Evolutionary conservation across 768 basidiomycete genomes (phyloP).

Genomic region (Amanita thiersii): DNA sequence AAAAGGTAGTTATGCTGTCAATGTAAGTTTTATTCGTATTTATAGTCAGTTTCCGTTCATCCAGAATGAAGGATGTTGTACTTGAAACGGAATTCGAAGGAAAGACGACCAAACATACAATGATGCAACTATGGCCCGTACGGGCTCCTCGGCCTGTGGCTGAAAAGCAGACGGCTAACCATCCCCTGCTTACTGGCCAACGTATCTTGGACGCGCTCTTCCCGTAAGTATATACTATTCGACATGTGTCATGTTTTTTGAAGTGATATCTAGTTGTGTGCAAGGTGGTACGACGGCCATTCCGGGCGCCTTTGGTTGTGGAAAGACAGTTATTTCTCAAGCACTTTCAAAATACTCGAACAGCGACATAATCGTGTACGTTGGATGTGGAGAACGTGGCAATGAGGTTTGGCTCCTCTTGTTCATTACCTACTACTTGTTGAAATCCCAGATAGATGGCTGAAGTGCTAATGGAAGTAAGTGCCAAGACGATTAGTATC

Average conservation of each 20-base stretch:
- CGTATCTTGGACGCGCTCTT: slow-evolving; percentile 95
- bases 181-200: slow-evolving; percentile 91
- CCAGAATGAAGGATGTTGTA: slow-evolving; percentile 66
- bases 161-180: slow-evolving; percentile 92
- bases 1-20: slow-evolving; percentile 87
- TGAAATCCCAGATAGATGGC: slow-evolving; percentile 56
- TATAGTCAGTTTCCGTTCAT: slow-evolving; percentile 2
- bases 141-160: slow-evolving; percentile 92
- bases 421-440: slow-evolving; percentile 1
- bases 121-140: slow-evolving; percentile 99
- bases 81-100: slow-evolving; percentile 98
- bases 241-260: not conserved
- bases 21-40: slow-evolving; percentile 42
- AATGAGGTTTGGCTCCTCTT: slow-evolving; percentile 59
- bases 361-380: slow-evolving; percentile 98
- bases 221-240: slow-evolving; percentile 49
- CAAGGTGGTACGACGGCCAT: slow-evolving; percentile 97
- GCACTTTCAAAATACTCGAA: slow-evolving; percentile 98
- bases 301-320: slow-evolving; percentile 98
- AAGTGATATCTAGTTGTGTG: slow-evolving; percentile 56
- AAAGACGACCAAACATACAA: slow-evolving; percentile 83
- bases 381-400: slow-evolving; percentile 97
- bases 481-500: slow-evolving; percentile 9
- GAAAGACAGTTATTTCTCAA: slow-evolving; percentile 98
- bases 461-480: slow-evolving; percentile 96